phyloP scores from a whole-genome alignment of 257 asterid genomes.

The Nicotiana obtusifolia region DNA sequence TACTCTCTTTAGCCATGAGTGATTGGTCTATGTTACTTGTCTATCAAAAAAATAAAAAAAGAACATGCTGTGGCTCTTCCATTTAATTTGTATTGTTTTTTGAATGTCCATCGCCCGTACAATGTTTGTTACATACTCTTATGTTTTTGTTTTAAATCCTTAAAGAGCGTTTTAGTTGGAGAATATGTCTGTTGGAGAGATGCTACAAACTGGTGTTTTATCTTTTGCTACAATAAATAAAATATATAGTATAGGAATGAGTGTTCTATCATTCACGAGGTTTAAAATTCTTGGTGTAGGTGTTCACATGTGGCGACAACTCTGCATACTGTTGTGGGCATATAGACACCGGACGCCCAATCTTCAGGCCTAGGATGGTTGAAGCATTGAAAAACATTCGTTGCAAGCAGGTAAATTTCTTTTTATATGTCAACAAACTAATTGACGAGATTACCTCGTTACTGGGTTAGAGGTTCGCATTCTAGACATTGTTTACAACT shows the following conservation, averaged over 20 bases:
- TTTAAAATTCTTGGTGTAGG: constrained; percentile 36
- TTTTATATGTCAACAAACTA: not conserved
- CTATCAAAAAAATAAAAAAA: not conserved
- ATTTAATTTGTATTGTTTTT: too few species aligned
- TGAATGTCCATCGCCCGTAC: too few species aligned
- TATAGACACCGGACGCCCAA: constrained; percentile 58
- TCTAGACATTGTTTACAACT: not conserved
- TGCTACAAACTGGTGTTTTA: not conserved
- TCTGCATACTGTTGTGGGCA: constrained; percentile 85
- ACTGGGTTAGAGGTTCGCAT: not conserved
- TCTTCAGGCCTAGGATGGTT: constrained; percentile 71
- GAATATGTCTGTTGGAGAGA: not conserved
- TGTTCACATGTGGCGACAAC: constrained; percentile 82
- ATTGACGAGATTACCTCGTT: not conserved
- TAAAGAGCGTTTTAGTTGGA: not conserved
- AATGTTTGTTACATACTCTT: not conserved
- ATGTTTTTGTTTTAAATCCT: not conserved
- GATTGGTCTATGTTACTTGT: too few species aligned
- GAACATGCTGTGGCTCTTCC: not conserved
- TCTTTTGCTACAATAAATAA: not conserved
- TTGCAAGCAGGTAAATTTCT: constrained; percentile 60
- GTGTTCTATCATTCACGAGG: not conserved
- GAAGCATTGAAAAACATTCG: constrained; percentile 61
- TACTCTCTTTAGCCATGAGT: not conserved
- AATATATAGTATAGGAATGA: not conserved